Percentiles rank a stretch among this genome's conserved stretches.
Conservation (phyloP, 805 yeast species). For the Hyphopichia homilentoma region DNA sequence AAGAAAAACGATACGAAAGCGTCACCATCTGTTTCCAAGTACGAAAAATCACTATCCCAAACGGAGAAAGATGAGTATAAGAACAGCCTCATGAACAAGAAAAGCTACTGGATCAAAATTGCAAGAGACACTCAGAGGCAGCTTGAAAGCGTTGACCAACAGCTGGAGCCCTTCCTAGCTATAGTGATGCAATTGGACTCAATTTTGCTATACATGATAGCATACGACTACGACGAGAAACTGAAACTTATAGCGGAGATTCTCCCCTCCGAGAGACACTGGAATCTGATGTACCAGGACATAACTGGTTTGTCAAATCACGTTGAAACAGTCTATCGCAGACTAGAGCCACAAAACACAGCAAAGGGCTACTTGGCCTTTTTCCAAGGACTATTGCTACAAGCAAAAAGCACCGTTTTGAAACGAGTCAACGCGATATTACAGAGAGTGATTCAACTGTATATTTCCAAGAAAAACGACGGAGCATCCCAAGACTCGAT, state of each 20-base stretch:
- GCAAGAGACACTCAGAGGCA: no score
- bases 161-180: slow-evolving; percentile 13
- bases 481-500: slow-evolving; percentile 4
- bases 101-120: slow-evolving; percentile 17
- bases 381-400: slow-evolving; percentile 24
- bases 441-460: slow-evolving; percentile 19
- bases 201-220: slow-evolving; percentile 20
- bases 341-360: slow-evolving; percentile 4
- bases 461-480: slow-evolving; percentile 12
- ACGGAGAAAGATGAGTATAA: slow-evolving; percentile 9
- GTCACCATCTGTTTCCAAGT: not conserved
- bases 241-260: slow-evolving; percentile 21
- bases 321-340: slow-evolving; percentile 7
- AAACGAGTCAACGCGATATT: slow-evolving; percentile 27
- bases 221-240: slow-evolving; percentile 30
- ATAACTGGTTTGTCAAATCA: slow-evolving; percentile 13
- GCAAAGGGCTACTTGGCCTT: slow-evolving; percentile 2
- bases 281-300: slow-evolving; percentile 24
- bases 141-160: slow-evolving; percentile 7
- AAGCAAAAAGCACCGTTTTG: slow-evolving; percentile 25
- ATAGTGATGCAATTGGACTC: slow-evolving; percentile 26
- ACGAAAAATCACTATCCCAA: slow-evolving; percentile 1
- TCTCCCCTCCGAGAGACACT: slow-evolving; percentile 26
- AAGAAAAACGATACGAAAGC: slow-evolving; percentile 2
- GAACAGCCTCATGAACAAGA: slow-evolving; percentile 6